These are phyloP conservation scores for Zymoseptoria tritici DNA, from an alignment of 2,329 filamentous ascomycete species.

Conservation along the genomic window DNA sequence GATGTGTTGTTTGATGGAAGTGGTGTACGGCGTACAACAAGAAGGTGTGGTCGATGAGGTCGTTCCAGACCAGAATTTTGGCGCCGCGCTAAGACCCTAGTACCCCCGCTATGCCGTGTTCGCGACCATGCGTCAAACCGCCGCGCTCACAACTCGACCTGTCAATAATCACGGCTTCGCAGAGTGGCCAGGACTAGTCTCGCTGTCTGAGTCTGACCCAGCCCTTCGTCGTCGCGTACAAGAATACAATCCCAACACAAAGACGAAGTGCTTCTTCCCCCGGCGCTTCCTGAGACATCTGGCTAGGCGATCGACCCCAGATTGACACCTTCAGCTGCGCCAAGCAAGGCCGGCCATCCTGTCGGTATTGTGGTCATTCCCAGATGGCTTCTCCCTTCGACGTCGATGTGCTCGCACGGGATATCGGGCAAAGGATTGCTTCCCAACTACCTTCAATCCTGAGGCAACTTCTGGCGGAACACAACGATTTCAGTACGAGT, in stretches of 20 bases:
- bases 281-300: not conserved
- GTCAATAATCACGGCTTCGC: too few species aligned
- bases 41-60: not conserved
- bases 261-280: not conserved
- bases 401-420: constrained; percentile 12
- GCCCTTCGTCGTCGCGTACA: not conserved
- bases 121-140: too few species aligned
- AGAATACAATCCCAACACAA: not conserved
- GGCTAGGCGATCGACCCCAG: not conserved
- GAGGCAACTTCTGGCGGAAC: constrained; percentile 9
- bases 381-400: constrained; percentile 3
- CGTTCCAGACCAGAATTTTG: not conserved
- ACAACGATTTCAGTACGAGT: constrained; percentile 2
- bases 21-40: not conserved
- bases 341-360: not conserved
- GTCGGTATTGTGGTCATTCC: not conserved
- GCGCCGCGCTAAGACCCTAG: not conserved
- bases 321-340: too few species aligned
- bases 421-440: constrained; percentile 13
- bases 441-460: constrained; percentile 12
- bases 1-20: not conserved
- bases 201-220: not conserved
- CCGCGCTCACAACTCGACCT: too few species aligned
- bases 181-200: too few species aligned
- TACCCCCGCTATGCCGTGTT: not conserved